Percentiles rank a stretch among this genome's conserved stretches.
phyloP scores from a whole-genome alignment of 495 filamentous ascomycete genomes.

The Talaromyces proteolyticus region DNA sequence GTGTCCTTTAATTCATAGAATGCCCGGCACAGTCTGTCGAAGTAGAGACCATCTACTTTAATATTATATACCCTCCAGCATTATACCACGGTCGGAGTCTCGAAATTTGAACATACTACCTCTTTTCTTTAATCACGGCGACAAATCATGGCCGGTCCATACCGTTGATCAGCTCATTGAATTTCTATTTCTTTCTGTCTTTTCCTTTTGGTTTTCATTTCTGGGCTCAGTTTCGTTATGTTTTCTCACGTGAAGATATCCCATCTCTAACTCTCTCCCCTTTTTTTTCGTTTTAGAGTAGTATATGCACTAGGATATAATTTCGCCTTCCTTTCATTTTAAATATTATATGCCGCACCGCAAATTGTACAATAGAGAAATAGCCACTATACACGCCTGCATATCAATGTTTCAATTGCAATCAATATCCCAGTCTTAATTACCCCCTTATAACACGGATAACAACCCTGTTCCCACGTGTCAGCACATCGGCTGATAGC shows the following conservation, averaged over 20 bases:
- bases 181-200: background rate
- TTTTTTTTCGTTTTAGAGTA: background rate
- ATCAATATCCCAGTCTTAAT: no score
- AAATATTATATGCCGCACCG: background rate
- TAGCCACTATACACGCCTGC: background rate
- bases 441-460: no score
- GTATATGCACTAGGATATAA: background rate
- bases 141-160: background rate
- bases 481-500: no score
- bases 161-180: background rate
- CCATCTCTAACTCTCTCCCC: background rate
- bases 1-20: slow-evolving; percentile 15
- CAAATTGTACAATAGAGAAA: no score
- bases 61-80: background rate
- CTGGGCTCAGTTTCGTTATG: no score
- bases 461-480: no score
- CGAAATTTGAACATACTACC: no score
- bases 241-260: slow-evolving; percentile 4
- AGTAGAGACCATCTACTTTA: no score
- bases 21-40: no score
- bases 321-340: background rate
- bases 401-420: background rate
- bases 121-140: background rate
- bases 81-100: background rate
- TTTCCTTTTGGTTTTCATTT: background rate